Percentiles rank a stretch among this genome's conserved stretches.
These are phyloP conservation scores for Exophiala bonariae DNA, from an alignment of 2,329 filamentous ascomycete genomes.

Conservation along the genomic window DNA sequence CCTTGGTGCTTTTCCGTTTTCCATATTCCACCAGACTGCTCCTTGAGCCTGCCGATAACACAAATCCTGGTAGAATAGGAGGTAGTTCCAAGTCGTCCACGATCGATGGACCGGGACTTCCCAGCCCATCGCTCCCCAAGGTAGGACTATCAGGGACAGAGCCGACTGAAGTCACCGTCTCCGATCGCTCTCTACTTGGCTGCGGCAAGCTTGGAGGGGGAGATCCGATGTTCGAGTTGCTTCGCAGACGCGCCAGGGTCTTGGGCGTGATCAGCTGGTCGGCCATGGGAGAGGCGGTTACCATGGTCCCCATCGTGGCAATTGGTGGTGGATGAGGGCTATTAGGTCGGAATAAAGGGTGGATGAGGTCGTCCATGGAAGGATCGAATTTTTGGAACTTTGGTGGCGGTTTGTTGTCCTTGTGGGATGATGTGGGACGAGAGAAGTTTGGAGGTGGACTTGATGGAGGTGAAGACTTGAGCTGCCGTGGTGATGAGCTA, in stretches of 20 bases:
- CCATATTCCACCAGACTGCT: slow-evolving; percentile 35
- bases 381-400: slow-evolving; percentile 11
- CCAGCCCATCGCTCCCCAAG: slow-evolving; percentile 15
- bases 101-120: slow-evolving; percentile 30
- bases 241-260: slow-evolving; percentile 37
- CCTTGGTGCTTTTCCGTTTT: slow-evolving; percentile 28
- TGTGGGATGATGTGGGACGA: slow-evolving; percentile 25
- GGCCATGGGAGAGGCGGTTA: slow-evolving; percentile 56
- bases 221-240: slow-evolving; percentile 12
- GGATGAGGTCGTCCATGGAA: slow-evolving; percentile 53
- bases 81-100: slow-evolving; percentile 25
- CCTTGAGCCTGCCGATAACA: slow-evolving; percentile 41
- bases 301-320: slow-evolving; percentile 53
- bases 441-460: slow-evolving; percentile 31
- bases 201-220: slow-evolving; percentile 23
- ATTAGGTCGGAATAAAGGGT: slow-evolving; percentile 58
- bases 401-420: slow-evolving; percentile 15
- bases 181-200: slow-evolving; percentile 27
- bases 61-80: slow-evolving; percentile 40
- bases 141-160: slow-evolving; percentile 17
- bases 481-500: slow-evolving; percentile 22
- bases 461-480: slow-evolving; percentile 26
- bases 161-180: slow-evolving; percentile 27
- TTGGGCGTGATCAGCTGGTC: slow-evolving; percentile 51
- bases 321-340: slow-evolving; percentile 54